Base-by-base conservation (phyloP, 768 basidiomycete species). In the Lactarius psammicola region DNA sequence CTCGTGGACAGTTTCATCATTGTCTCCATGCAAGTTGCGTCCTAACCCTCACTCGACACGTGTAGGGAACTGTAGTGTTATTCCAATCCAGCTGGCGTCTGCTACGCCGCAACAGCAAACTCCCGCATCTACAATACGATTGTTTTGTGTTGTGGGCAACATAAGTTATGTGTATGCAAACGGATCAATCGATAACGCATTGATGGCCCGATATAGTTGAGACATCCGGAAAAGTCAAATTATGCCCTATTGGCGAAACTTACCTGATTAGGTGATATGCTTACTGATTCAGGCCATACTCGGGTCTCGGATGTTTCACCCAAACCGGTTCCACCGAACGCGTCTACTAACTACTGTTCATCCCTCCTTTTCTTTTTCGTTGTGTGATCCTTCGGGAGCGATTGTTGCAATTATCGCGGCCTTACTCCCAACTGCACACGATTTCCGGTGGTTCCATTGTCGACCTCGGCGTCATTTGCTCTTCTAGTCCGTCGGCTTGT, bases 271-370 rank as follows among this genome's bases (percentile, higher is more conserved):
- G 56, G 65, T 10, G 46, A 62, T 31, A 28, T 53, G 46, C 11
- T 30, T 66, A 31, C 65, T 36, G 60, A 40, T 62, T 58, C 8
- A n/a, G 60, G 64, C n/a, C 17, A 56, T 17, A 13, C 15, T 31
- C 55, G 55, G 30, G 15, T 15, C 8, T 36, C 40, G 53, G 60
- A 5, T 51, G 23, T 62, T 53, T 57, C 49, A 40, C 30, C 28
- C 26, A 26, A 23, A n/a, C 28, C 42, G 5, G 57, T 3, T 18
- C 11, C 46, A n/a, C 28, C 20, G 13, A 56, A 23, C 34, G 30
- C 55, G 20, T 36, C 10, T 17, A 20, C 20, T 23, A 11, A n/a
- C n/a, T 13, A 15, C 11, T 36, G 18, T 26, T 55, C 23, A 38
- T n/a, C 9, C 2, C 17, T 15, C 17, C 13, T 31, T 54, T 31